Percentiles rank a stretch among this genome's conserved stretches.
Conservation (phyloP, 139 green algal species). For the Astrephomene gubernaculifera region DNA sequence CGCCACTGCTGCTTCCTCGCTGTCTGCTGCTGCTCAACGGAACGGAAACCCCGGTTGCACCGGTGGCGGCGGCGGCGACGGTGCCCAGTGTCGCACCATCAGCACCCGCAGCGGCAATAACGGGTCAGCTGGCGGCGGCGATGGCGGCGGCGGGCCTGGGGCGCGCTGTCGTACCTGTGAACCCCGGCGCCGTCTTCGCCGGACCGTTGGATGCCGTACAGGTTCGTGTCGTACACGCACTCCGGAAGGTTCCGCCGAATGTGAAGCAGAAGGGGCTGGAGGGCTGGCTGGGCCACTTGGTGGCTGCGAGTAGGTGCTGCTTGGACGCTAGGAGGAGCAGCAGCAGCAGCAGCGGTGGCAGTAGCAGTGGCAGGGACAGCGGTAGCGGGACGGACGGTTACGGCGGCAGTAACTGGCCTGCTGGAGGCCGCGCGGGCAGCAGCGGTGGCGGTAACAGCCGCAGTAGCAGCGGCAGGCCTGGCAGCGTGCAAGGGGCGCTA, state of each 20-base stretch:
- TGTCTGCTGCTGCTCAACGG: slow-evolving; percentile 17
- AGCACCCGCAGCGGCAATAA: no score
- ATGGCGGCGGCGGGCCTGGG: slow-evolving; percentile 11
- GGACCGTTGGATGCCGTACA: not conserved
- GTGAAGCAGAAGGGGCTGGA: slow-evolving; percentile 27
- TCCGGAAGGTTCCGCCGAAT: not conserved
- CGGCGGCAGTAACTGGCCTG: not conserved
- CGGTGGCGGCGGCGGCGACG: not conserved
- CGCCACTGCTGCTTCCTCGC: not conserved
- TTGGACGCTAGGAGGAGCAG: not conserved
- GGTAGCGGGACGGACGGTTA: not conserved
- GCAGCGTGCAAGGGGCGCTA: not conserved
- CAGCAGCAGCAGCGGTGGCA: not conserved
- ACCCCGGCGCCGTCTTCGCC: not conserved
- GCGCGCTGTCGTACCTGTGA: no score
- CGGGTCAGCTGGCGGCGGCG: not conserved
- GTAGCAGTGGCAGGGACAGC: not conserved
- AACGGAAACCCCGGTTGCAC: not conserved
- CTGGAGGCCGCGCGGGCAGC: no score
- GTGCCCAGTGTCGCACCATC: no score
- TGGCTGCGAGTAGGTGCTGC: not conserved
- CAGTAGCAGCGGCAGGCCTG: not conserved
- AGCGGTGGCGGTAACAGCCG: not conserved
- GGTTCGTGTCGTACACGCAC: not conserved
- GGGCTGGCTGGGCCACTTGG: slow-evolving; percentile 25